A percentile compares a stretch with the other conserved stretches of the same genome.
Conservation (phyloP, 257 asterid species). For the Anisodus tanguticus region DNA sequence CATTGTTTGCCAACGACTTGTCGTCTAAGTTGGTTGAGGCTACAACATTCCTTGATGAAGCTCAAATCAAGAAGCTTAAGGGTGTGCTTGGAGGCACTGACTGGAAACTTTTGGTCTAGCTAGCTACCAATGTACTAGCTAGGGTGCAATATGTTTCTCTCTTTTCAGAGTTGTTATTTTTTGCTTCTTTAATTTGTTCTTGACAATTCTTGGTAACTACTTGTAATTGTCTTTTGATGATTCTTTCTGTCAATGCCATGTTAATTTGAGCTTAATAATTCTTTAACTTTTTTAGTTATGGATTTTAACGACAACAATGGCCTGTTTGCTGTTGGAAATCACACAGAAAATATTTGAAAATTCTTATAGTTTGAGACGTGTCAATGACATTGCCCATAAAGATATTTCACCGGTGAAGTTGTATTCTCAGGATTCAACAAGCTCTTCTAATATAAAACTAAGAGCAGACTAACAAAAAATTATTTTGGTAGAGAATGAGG, state of each 20-base stretch:
- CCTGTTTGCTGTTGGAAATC: neutral
- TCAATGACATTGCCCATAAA: too few species aligned
- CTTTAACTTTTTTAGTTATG: too few species aligned
- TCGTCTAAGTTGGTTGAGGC: conserved; percentile 69
- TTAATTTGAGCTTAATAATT: neutral
- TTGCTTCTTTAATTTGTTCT: neutral
- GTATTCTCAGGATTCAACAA: too few species aligned
- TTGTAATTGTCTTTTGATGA: neutral
- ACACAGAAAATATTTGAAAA: too few species aligned
- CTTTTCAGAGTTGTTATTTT: neutral
- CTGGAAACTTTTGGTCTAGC: conserved; percentile 22
- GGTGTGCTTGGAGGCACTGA: conserved; percentile 80
- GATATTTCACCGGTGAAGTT: too few species aligned
- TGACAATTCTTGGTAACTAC: neutral
- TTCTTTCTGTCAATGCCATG: neutral
- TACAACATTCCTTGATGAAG: conserved; percentile 66
- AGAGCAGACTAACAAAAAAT: too few species aligned
- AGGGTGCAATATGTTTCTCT: neutral
- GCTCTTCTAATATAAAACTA: too few species aligned
- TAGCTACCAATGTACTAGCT: neutral
- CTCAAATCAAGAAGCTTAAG: conserved; percentile 84
- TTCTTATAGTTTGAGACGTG: too few species aligned
- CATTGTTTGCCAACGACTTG: conserved; percentile 72
- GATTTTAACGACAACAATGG: neutral
- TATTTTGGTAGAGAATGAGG: too few species aligned